Base-by-base conservation (phyloP, 805 yeast species). In the Kuraishia molischiana region DNA sequence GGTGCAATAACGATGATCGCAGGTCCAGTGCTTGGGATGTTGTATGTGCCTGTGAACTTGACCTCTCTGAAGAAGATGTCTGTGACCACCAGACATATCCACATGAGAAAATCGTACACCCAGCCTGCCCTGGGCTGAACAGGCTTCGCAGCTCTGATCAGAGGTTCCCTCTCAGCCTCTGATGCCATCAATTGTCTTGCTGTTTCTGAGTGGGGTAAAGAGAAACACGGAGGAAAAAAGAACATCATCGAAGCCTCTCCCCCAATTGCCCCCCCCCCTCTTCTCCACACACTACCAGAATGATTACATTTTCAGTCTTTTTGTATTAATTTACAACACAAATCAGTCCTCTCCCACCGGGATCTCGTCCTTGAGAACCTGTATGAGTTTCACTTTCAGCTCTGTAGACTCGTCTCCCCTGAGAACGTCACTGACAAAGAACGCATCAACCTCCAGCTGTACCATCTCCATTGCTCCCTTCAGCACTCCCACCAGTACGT, bases 391-490 rank as follows among this genome's bases (percentile, higher is more conserved):
- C 34, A 92, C 73, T 43, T 81, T 70, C 38, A 92, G 61, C 52
- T 87, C 97, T 0, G 97, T 90, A 20, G 61, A 62, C 10, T 78
- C 79, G 47, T 86, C 90, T 0, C 97, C 97, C 44, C 87, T 72
- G 35, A 92, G 64, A 2, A 70, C 76, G 53, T 92, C 98, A 46
- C 79, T 74, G 2, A 85, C 73, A 53, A 89, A 92, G 46, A 61
- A 65, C 2, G 79, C 86, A 39, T 89, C 95, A 37, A 89, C 86
- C 41, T 89, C 95, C 50, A 92, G 62, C 53, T 92, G 98, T 3
- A 92, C 95, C 96, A 89, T 90, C 52, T 89, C 95, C 36, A 92
- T 62, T 0, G 95, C 87, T 4, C 97, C 97, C 41, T 85, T 74
- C 36, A 92, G 59, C 3, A 92, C 92, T 14, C 98, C 98, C 44